Conservation (phyloP, 106 monocot species). For the Acorus calamus region DNA sequence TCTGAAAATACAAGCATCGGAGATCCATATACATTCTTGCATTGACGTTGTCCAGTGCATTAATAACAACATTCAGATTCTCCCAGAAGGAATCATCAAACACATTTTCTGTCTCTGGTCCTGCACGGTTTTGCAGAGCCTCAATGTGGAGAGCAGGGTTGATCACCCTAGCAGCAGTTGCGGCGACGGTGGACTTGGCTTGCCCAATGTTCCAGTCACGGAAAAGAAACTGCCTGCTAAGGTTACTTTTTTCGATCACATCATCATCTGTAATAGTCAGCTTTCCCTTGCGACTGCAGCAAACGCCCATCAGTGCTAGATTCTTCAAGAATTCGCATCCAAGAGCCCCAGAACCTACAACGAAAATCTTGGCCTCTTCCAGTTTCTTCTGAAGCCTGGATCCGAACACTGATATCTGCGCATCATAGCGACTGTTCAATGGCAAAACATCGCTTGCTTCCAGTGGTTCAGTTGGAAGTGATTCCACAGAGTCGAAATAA, state of each 20-base stretch:
- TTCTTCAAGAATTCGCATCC: constrained; percentile 99
- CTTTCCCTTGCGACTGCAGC: constrained; percentile 66
- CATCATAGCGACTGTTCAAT: constrained; percentile 79
- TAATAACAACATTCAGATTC: constrained; percentile 61
- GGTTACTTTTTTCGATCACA: constrained; percentile 96
- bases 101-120: constrained; percentile 76
- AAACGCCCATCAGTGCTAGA: constrained; percentile 90
- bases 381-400: constrained; percentile 78
- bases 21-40: constrained; percentile 85
- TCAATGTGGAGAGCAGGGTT: constrained; percentile 63
- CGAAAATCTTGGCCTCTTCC: constrained; percentile 69
- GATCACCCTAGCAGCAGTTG: constrained; percentile 51
- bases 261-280: constrained; percentile 88
- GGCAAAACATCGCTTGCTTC: constrained; percentile 60
- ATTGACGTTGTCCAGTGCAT: constrained; percentile 90
- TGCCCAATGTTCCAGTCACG: constrained; percentile 96
- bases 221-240: constrained; percentile 89
- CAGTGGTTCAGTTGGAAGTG: constrained; percentile 64
- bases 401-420: constrained; percentile 93
- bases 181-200: constrained; percentile 87
- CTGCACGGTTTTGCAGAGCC: constrained; percentile 88
- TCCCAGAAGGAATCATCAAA: constrained; percentile 94
- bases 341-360: constrained; percentile 92
- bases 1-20: constrained; percentile 80
- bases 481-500: constrained; percentile 95